Base-by-base conservation (phyloP, 2,329 filamentous ascomycete genomes). In the Cercospora sp. region DNA sequence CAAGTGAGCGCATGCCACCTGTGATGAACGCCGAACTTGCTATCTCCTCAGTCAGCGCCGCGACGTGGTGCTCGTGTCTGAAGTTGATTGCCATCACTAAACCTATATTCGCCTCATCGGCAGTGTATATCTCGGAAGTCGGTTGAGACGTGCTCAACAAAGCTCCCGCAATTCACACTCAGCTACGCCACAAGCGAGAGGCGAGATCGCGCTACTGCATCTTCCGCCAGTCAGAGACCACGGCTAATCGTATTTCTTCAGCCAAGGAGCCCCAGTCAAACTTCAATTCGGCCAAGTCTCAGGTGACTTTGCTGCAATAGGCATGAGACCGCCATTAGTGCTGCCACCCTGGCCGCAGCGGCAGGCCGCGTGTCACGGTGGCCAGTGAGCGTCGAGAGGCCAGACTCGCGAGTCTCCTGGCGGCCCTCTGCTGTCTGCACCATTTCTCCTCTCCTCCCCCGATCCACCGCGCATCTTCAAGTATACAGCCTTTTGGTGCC, bases 81-180 rank as follows among this genome's bases (percentile, higher is more conserved):
- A 26, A 30, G 23, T 26, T 16, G 23, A 28, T 6, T 28, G 12
- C 26, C 26, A 13, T 8, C 48, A 12, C 20, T 53, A 13, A 7
- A 5, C 6, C 7, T 28, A 13, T 53, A 26, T 53, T 48, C 42
- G 42, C 20, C 18, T 23, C 45, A 51, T 51, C 12, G n/a, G 12
- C 12, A 55, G 23, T 16, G 48, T 53, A 30, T 36, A 31, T 36
- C 39, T 48, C 61, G 60, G 60, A 36, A 28, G 60, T 63, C 60
- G 39, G 61, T 23, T 36, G 28, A 63, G 51, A 20, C 61, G 61
- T 33, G 61, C n/a, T 57, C 61, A 63, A 53, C 60, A 63, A 63
- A 33, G 60, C 59, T 61, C 59, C 59, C n/a, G 33, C 33, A 61
- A 18, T 45, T 48, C 23, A 48, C 26, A 26, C 8, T 62, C 23